Evolutionary conservation across 1,284 basidiomycete species (phyloP), one percentile per base, ranked within the genome.

Genomic region (Irpex lacteus): DNA sequence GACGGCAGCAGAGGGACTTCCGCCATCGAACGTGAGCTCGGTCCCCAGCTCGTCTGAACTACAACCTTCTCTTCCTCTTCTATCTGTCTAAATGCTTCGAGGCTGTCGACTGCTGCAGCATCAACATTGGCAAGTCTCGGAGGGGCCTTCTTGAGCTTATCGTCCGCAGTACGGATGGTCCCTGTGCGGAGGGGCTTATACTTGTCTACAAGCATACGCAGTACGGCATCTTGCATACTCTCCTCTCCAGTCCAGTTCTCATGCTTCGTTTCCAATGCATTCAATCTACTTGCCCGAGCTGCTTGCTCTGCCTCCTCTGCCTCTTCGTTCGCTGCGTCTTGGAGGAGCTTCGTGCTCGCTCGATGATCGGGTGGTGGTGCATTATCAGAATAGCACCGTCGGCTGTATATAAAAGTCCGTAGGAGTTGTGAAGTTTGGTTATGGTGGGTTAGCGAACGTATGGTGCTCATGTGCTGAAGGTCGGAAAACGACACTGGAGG

Each of bases 171-270:
- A 66, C 82, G 78, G 38, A 92, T 82, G n/a, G 77, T 72, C 5
- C 86, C 87, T 9, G 80, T 84, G 11, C 91, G 83, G 36, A 92
- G 76, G 4, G 92, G 91, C 75, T 91, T 93, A 78, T 94, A 88
- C 70, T 92, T 92, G 78, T 95, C 92, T 50, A 94, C 82, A 3
- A 95, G 83, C 93, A 95, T 95, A 26, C 92, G 85, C 19, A 95
- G 80, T 0, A 94, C 90, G 0, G 89, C 84, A 77, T 94, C 90
- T 63, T 86, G 79, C 2, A 86, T 80, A 1, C 82, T 80, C 74
- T 94, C 92, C 13, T 94, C 91, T 1, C 91, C 92, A 1, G 83
- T 85, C 93, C 91, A 94, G 70, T 89, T 87, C 69, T 83, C 78
- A 47, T 86, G 73, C 67, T 83, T 76, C 54, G 74, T 76, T 70